phyloP scores from a whole-genome alignment of 495 filamentous ascomycete species.

The Lasiosphaeris hirsuta region DNA sequence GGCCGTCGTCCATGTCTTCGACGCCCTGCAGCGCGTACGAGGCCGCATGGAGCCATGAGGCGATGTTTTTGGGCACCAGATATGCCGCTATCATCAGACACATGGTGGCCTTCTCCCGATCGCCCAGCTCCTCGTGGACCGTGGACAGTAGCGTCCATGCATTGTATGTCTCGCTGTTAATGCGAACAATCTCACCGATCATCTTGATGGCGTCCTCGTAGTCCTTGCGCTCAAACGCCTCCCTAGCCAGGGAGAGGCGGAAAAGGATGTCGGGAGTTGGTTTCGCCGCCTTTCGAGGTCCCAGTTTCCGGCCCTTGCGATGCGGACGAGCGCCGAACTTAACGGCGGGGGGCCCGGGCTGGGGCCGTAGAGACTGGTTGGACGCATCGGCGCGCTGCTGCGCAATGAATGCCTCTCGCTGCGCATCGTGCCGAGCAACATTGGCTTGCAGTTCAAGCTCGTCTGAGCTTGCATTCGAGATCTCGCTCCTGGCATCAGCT shows the following conservation, averaged over 20 bases:
- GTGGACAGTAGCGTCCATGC: constrained; percentile 75
- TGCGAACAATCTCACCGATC: constrained; percentile 66
- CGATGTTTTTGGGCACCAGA: constrained; percentile 62
- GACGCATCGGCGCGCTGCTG: constrained; percentile 25
- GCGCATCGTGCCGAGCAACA: constrained; percentile 34
- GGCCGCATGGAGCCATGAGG: constrained; percentile 67
- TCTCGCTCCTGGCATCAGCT: constrained; percentile 22
- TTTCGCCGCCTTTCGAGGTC: constrained; percentile 69
- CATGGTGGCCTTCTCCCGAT: constrained; percentile 62
- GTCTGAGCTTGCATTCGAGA: constrained; percentile 41
- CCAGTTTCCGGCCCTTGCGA: constrained; percentile 27
- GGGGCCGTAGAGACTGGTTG: background rate
- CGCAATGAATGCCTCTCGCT: constrained; percentile 31
- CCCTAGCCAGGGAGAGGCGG: constrained; percentile 64
- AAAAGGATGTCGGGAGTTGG: constrained; percentile 72
- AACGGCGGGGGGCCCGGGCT: background rate
- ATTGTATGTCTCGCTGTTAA: constrained; percentile 78
- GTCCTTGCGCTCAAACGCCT: constrained; percentile 63
- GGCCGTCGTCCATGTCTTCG: constrained; percentile 54
- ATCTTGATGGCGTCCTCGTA: constrained; percentile 61
- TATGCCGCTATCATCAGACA: constrained; percentile 70
- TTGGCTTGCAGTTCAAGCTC: constrained; percentile 32
- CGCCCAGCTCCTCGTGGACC: constrained; percentile 64
- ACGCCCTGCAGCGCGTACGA: constrained; percentile 53
- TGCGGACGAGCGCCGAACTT: constrained; percentile 2